Evolutionary conservation across 1,284 basidiomycete species (phyloP).

Genomic region (Ganoderma boninense): DNA sequence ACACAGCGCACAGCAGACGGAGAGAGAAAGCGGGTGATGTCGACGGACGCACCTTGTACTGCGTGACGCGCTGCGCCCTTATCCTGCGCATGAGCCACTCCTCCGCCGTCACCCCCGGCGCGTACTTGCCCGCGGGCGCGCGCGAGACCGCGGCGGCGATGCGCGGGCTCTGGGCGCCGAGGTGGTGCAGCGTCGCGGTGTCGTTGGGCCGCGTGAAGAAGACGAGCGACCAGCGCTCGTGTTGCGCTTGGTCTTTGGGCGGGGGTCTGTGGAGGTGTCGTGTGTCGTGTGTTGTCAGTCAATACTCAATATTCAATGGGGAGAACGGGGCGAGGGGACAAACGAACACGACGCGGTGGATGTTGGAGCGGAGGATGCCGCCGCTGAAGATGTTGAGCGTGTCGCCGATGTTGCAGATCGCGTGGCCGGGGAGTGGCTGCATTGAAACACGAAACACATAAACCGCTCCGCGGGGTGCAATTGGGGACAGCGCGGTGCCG

Average conservation of each 20-base stretch:
- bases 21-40: no score
- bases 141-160: slow-evolving; percentile 37
- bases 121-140: slow-evolving; percentile 30
- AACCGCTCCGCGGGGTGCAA: not conserved
- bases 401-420: slow-evolving; percentile 48
- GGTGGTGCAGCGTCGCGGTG: slow-evolving; percentile 35
- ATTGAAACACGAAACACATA: slow-evolving; percentile 1
- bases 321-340: no score
- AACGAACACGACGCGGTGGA: slow-evolving; percentile 47
- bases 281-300: no score
- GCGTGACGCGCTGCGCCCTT: slow-evolving; percentile 40
- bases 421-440: slow-evolving; percentile 42
- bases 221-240: slow-evolving; percentile 46
- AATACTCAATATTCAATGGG: no score
- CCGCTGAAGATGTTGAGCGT: slow-evolving; percentile 48
- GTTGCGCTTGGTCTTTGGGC: slow-evolving; percentile 39
- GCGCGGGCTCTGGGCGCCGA: slow-evolving; percentile 33
- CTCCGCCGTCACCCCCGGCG: slow-evolving; percentile 37
- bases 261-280: slow-evolving; percentile 35
- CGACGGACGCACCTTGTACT: slow-evolving; percentile 42
- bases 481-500: not conserved
- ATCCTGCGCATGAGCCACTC: slow-evolving; percentile 43
- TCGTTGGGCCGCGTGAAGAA: slow-evolving; percentile 48
- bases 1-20: no score
- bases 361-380: slow-evolving; percentile 46